Percentiles rank a stretch among this genome's conserved stretches.
These are phyloP conservation scores for Paspalum vaginatum DNA, from an alignment of 176 grass and related monocot genomes.

Conservation along the genomic window DNA sequence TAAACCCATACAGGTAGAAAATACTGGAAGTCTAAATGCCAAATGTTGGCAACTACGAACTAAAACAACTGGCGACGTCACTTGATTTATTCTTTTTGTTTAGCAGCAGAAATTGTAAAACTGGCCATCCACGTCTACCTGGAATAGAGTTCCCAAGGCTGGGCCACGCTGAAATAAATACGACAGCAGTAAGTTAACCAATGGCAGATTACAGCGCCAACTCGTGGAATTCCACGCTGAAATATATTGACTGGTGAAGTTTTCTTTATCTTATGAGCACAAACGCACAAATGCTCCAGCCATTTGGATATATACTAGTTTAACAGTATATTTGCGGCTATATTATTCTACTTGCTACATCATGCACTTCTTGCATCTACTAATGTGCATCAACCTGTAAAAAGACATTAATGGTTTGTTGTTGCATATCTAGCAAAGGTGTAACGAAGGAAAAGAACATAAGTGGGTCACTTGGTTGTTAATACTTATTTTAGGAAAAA, in stretches of 20 bases:
- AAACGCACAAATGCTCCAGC: neutral
- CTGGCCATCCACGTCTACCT: neutral
- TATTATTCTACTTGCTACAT: no score
- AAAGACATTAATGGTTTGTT: no score
- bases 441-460: no score
- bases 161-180: neutral
- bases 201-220: neutral
- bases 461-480: no score
- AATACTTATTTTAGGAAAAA: no score
- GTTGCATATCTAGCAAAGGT: no score
- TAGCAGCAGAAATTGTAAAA: slow-evolving; percentile 6
- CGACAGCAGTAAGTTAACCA: neutral
- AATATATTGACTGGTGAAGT: neutral
- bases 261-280: neutral
- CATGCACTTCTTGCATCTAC: no score
- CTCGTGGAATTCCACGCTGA: neutral
- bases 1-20: neutral
- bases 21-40: no score
- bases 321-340: no score
- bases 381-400: no score
- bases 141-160: neutral
- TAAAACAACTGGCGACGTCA: neutral
- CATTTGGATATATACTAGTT: neutral
- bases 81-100: slow-evolving; percentile 17
- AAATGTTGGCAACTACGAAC: neutral